phyloP scores from a whole-genome alignment of 2,329 filamentous ascomycete genomes.

The Colletotrichum tabaci region DNA sequence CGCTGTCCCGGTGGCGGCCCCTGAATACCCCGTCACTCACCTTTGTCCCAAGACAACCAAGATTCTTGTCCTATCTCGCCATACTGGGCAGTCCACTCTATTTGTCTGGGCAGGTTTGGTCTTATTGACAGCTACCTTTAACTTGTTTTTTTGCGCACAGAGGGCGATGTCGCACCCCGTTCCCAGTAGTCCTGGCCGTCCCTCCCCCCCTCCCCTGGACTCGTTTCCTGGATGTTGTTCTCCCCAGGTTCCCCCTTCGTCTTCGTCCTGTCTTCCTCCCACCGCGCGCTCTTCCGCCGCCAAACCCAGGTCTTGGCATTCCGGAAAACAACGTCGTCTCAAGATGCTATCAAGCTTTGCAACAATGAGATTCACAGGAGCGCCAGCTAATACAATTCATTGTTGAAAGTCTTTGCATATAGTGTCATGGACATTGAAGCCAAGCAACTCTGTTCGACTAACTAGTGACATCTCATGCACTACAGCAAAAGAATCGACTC shows the following conservation, averaged over 20 bases:
- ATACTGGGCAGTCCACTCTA: slow-evolving; percentile 29
- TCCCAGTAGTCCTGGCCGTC: slow-evolving; percentile 8
- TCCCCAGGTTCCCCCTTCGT: not conserved
- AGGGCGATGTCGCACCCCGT: not conserved
- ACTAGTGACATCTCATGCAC: not conserved
- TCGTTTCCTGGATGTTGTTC: not conserved
- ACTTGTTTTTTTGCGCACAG: not conserved
- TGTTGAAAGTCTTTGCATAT: not conserved
- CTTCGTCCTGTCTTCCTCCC: slow-evolving; percentile 11
- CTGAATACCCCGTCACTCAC: slow-evolving; percentile 19
- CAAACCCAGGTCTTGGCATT: slow-evolving; percentile 20
- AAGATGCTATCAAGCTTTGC: not conserved
- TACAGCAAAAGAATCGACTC: not conserved
- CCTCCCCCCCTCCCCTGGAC: not conserved
- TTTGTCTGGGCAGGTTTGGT: slow-evolving; percentile 27
- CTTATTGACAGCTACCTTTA: not conserved
- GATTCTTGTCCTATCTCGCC: slow-evolving; percentile 26
- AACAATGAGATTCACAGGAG: not conserved
- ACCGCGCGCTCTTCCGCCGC: slow-evolving; percentile 4
- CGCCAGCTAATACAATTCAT: not conserved
- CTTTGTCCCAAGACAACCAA: slow-evolving; percentile 26
- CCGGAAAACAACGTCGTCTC: not conserved
- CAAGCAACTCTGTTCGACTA: not conserved
- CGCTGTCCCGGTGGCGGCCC: not conserved
- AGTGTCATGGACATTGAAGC: fast-evolving